Base-by-base conservation (phyloP, 345 rosid genomes). In the Melaleuca alternifolia region DNA sequence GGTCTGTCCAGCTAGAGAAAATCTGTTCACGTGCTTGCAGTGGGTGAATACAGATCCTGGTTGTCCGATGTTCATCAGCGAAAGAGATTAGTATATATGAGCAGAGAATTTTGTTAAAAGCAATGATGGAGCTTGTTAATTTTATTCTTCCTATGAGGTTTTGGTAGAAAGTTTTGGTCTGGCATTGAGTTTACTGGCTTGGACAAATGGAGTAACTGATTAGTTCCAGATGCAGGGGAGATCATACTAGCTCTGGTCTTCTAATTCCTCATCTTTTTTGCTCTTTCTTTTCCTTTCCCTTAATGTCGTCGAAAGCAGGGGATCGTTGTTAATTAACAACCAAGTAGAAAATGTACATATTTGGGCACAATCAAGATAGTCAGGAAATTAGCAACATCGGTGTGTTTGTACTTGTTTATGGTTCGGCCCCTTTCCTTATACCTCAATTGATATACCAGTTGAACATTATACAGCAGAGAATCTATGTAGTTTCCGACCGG, bases 1-100 rank as follows among this genome's bases (percentile, higher is more conserved):
- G 98, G 99, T 76, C 98, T 9, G 84, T 86, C 51, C 94, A 90
- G 82, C 91, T 94, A 51, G 99, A 96, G 92, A 97, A 92, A 88
- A 92, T 96, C 24, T 90, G 91, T 52, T 90, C 91, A 18, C 21
- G 50, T 83, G 46, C 88, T 87, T 83, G 62, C 41, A n/a, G 57
- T 33, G 59, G 85, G 24, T 65, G 46, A 65, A 65, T 65, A 33
- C 59, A 10, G 44, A 20, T 30, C 61, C 16, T 28, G 85, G 46
- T 82, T 28, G 37, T 30, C 48, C 5, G 85, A 83, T 12, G 26
- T 51, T 53, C 26, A 83, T 83, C 54, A 12, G 23, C 37, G 52
- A 20, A 53, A 83, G 85, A 83, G 23, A 16, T 33, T 33, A 61
- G 61, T 52, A n/a, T 24, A 11, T 30, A 30, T 51, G 84, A 30